phyloP scores from a whole-genome alignment of 768 basidiomycete species.

The Tricholoma flavovirens region DNA sequence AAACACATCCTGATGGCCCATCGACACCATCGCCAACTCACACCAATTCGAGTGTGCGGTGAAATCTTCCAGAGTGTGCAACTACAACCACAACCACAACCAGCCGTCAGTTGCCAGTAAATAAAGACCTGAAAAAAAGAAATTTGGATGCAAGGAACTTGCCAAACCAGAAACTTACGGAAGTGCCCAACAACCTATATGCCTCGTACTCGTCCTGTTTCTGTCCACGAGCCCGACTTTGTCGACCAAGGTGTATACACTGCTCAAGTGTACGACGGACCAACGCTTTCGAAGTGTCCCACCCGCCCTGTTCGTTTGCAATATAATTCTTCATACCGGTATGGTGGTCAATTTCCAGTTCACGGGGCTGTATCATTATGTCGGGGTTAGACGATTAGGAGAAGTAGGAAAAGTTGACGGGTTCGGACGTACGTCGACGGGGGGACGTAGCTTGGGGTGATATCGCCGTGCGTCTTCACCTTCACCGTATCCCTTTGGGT shows the following conservation, averaged over 20 bases:
- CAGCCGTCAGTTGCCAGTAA: not conserved
- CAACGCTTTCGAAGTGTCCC: slow-evolving; percentile 84
- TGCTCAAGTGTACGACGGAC: slow-evolving; percentile 66
- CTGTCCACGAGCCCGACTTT: slow-evolving; percentile 47
- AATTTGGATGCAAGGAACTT: too few species aligned
- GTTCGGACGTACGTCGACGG: slow-evolving; percentile 61
- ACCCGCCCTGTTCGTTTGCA: slow-evolving; percentile 74
- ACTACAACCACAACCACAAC: slow-evolving; percentile 37
- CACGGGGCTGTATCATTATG: slow-evolving; percentile 58
- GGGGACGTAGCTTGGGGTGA: slow-evolving; percentile 70
- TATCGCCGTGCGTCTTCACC: slow-evolving; percentile 79
- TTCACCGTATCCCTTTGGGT: slow-evolving; percentile 84
- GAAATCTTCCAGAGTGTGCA: slow-evolving; percentile 84
- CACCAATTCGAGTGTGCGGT: slow-evolving; percentile 88
- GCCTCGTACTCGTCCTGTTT: slow-evolving; percentile 74
- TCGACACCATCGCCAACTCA: slow-evolving; percentile 68
- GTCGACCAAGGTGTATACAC: slow-evolving; percentile 77
- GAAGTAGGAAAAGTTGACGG: not conserved
- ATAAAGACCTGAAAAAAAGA: not conserved
- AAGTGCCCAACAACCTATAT: slow-evolving; percentile 66
- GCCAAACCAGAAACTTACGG: slow-evolving; percentile 36
- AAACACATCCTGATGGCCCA: slow-evolving; percentile 78
- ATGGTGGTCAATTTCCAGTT: slow-evolving; percentile 77
- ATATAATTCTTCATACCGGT: slow-evolving; percentile 98
- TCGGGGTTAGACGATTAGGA: not conserved